Base-by-base conservation (phyloP, 805 yeast genomes). In the Saccharomycopsis oosterbeekiorum region DNA sequence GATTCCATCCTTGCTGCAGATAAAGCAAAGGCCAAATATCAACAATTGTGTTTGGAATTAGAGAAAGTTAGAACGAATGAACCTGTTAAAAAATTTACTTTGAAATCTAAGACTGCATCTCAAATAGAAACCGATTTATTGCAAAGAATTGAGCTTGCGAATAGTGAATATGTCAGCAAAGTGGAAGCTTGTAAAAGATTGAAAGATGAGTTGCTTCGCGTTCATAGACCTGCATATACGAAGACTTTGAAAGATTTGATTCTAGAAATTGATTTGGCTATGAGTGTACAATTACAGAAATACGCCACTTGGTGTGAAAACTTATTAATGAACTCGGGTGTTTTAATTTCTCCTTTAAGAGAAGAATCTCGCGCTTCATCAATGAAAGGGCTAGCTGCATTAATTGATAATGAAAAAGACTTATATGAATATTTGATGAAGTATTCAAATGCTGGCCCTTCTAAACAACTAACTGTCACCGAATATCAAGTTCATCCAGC, bases 301-400 rank as follows among this genome's bases (percentile, higher is more conserved):
- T 93, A 86, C 71, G 86, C 97, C 2, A 88, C 93, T 37, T 87
- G 89, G 79, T 82, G 85, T 59, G 98, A 93, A 73, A 88, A 89
- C 21, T 78, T 88, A 61, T 80, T 89, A 17, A 80, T 94, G 75
- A 91, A 92, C 68, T 80, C 88, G 19, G 98, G 97, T 34, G 87
- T 91, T 50, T 83, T 88, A 63, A 79, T 94, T 4, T 76, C 87
- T 56, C 98, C 98, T 1, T 74, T 93, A 57, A 76, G 77, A 59
- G 76, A 77, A 0, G 76, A 79, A 36, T 75, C 80, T 55, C 68
- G 76, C 19, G 80, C 80, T 60, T 72, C 74, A n/a, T 85, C 97
- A 4, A 85, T 93, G 88, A 87, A 85, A 68, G 75, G 81, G 5
- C 76, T 89, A 66, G 96, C 97, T 0, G 76, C 86, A 14, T 79